These are phyloP conservation scores for Tolypocladium ovalisporum DNA, from an alignment of 2,329 filamentous ascomycete genomes.

Conservation along the genomic window DNA sequence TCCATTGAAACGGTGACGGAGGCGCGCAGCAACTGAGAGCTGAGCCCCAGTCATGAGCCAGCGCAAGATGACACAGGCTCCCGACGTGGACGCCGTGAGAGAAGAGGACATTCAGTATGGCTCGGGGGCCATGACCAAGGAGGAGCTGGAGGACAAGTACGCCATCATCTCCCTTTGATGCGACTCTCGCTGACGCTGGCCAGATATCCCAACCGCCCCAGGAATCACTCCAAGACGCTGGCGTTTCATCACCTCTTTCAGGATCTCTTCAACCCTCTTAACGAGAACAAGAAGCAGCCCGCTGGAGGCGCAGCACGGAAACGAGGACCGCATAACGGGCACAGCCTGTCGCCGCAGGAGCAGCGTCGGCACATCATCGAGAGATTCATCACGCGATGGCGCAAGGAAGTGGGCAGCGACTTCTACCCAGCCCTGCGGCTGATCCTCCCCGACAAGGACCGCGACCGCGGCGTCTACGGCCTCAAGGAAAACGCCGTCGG, in stretches of 20 bases:
- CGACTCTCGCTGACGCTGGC: not conserved
- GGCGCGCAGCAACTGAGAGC: not conserved
- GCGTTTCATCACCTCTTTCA: conserved; percentile 72
- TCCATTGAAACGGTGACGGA: no score
- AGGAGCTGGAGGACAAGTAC: conserved; percentile 35
- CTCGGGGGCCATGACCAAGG: conserved; percentile 22
- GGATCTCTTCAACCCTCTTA: conserved; percentile 69
- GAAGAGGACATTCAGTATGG: conserved; percentile 44
- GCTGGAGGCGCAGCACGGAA: conserved; percentile 45
- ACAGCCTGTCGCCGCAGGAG: conserved; percentile 60
- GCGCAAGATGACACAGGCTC: conserved; percentile 5
- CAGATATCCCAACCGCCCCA: conserved; percentile 73
- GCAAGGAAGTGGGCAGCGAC: conserved; percentile 78
- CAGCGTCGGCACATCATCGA: conserved; percentile 72
- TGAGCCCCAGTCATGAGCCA: not conserved
- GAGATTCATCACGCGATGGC: conserved; percentile 78
- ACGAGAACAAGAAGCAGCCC: conserved; percentile 69
- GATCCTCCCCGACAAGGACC: conserved; percentile 86
- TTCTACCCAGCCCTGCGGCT: conserved; percentile 88
- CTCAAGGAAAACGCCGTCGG: conserved; percentile 88
- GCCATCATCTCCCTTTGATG: not conserved
- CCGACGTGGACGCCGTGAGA: conserved; percentile 29
- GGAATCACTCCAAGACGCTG: conserved; percentile 68
- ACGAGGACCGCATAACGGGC: conserved; percentile 45
- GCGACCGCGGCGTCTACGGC: conserved; percentile 85